Evolutionary conservation across 164 flowering plant species (phyloP).

Genomic region (Chloranthus sessilifolius): DNA sequence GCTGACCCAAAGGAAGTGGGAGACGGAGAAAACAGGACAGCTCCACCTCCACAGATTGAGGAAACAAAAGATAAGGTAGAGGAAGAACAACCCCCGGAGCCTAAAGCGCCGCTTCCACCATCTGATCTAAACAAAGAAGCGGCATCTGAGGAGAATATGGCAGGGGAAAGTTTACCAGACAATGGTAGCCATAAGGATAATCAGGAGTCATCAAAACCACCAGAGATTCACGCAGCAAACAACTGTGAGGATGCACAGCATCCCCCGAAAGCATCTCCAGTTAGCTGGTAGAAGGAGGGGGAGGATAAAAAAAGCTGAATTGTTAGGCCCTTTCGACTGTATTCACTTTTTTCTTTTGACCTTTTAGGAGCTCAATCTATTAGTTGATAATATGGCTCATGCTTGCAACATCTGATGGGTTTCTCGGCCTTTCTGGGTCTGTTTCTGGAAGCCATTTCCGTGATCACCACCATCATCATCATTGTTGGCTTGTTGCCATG

Average conservation of each 20-base stretch:
- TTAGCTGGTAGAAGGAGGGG: constrained; percentile 17
- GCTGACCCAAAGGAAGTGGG: not conserved
- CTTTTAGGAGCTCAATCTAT: not conserved
- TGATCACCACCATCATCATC: too few species aligned
- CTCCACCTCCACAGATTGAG: not conserved
- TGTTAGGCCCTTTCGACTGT: too few species aligned
- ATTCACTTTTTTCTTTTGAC: constrained; percentile 4
- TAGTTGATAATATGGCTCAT: too few species aligned
- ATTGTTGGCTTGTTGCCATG: too few species aligned
- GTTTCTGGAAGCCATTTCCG: too few species aligned
- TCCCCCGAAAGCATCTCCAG: constrained; percentile 20
- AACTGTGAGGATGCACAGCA: constrained; percentile 15
- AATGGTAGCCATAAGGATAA: constrained; percentile 7
- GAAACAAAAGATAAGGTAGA: constrained; percentile 7
- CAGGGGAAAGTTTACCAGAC: constrained; percentile 4
- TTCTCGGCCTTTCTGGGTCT: too few species aligned
- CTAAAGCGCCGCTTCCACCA: constrained; percentile 9
- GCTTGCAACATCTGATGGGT: too few species aligned
- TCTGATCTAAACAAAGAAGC: constrained; percentile 6
- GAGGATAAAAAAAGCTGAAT: too few species aligned
- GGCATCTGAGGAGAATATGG: constrained; percentile 9
- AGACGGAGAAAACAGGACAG: not conserved
- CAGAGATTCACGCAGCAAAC: not conserved
- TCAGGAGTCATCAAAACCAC: constrained; percentile 2
- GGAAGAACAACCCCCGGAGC: not conserved